Conservation (phyloP, 768 basidiomycete genomes). For the Clitopilus passeckerianus region DNA sequence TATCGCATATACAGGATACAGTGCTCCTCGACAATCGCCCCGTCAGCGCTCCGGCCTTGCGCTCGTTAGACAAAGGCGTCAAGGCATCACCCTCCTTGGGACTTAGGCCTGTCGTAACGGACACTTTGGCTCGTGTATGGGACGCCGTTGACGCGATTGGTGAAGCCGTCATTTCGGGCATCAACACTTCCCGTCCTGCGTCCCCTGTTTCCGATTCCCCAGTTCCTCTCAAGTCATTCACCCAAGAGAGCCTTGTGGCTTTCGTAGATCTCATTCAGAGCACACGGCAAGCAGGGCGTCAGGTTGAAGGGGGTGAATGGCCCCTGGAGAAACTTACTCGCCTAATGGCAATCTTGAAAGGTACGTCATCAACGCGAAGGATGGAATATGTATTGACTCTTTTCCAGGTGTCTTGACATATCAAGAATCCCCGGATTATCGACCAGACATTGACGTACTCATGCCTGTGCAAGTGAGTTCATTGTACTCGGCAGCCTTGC, state of each 20-base stretch:
- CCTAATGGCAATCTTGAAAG: conserved; percentile 78
- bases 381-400: background rate
- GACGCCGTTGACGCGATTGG: conserved; percentile 63
- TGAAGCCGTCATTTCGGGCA: conserved; percentile 33
- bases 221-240: conserved; percentile 42
- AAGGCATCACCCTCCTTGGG: conserved; percentile 48
- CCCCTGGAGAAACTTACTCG: conserved; percentile 54
- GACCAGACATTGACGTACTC: conserved; percentile 81
- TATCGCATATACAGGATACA: conserved; percentile 64
- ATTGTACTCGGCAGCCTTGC: background rate
- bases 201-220: conserved; percentile 9
- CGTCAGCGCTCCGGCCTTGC: conserved; percentile 80
- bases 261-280: conserved; percentile 70
- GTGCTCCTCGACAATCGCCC: conserved; percentile 63
- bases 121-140: conserved; percentile 66
- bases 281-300: conserved; percentile 45
- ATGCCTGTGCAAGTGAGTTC: conserved; percentile 68
- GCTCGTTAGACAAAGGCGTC: conserved; percentile 77
- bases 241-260: conserved; percentile 83
- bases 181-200: conserved; percentile 13
- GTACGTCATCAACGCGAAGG: conserved; percentile 18
- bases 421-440: conserved; percentile 75
- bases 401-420: conserved; percentile 71
- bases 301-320: conserved; percentile 57
- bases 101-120: conserved; percentile 34